Conservation (phyloP, 108 stramenopile genomes). For the Cyclotella cryptica region DNA sequence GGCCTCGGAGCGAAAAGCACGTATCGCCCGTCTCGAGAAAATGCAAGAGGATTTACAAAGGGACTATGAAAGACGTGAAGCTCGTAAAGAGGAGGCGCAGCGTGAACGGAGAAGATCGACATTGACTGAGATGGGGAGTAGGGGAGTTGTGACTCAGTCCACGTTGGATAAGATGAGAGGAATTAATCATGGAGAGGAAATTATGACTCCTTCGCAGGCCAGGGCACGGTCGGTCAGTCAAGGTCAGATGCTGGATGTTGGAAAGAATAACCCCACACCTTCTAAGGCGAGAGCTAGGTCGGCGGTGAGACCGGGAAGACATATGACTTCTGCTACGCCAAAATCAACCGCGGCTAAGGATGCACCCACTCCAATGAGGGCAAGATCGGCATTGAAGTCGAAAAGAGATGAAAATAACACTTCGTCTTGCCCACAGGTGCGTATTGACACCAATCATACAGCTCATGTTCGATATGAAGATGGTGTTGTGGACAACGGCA, state of each 20-base stretch:
- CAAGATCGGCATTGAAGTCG: too few relatives aligned
- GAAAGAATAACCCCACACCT: conserved; percentile 3
- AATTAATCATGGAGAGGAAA: background rate
- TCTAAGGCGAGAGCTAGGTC: conserved; percentile 19
- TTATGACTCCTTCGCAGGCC: conserved; percentile 4
- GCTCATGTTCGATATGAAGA: too few relatives aligned
- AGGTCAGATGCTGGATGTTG: background rate
- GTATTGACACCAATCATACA: too few relatives aligned
- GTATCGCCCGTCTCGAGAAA: conserved; percentile 43
- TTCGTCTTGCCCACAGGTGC: too few relatives aligned
- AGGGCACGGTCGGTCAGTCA: conserved; percentile 7
- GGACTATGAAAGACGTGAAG: conserved; percentile 38
- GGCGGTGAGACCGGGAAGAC: conserved; percentile 3
- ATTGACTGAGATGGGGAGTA: conserved; percentile 11
- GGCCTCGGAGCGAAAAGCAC: conserved; percentile 25
- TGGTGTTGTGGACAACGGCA: too few relatives aligned
- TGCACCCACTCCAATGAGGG: too few relatives aligned
- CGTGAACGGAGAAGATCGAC: conserved; percentile 23
- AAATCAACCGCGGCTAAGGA: background rate
- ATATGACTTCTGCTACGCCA: background rate
- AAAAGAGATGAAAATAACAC: too few relatives aligned
- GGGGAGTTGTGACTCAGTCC: background rate
- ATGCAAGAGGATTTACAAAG: conserved; percentile 47
- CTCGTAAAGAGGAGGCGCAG: conserved; percentile 47
- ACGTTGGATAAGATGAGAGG: background rate